phyloP scores from a whole-genome alignment of 2,329 filamentous ascomycete genomes.

The Alternaria hordeiaustralica region DNA sequence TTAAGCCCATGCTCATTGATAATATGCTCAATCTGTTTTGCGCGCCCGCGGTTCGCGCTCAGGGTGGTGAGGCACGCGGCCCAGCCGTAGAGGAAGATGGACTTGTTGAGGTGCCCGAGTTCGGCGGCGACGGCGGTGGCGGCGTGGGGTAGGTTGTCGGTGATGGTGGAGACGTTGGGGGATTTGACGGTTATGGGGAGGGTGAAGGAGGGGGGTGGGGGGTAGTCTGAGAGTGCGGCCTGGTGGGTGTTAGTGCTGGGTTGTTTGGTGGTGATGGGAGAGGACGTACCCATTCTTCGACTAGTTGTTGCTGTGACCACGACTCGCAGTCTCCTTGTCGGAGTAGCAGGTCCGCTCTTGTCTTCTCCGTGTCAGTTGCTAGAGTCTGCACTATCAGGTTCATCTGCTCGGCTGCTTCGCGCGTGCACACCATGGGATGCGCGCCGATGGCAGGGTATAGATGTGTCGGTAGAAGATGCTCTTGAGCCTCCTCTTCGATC shows the following conservation, averaged over 20 bases:
- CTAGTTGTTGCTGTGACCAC: slow-evolving; percentile 19
- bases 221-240: slow-evolving; percentile 57
- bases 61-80: slow-evolving; percentile 67
- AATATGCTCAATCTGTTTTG: slow-evolving; percentile 67
- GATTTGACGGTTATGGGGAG: slow-evolving; percentile 66
- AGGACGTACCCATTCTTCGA: slow-evolving; percentile 28
- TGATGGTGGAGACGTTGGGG: slow-evolving; percentile 51
- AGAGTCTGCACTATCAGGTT: slow-evolving; percentile 50
- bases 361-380: slow-evolving; percentile 53
- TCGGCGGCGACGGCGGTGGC: slow-evolving; percentile 54
- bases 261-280: not conserved
- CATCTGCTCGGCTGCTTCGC: slow-evolving; percentile 70
- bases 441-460: slow-evolving; percentile 67
- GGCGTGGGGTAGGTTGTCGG: slow-evolving; percentile 52
- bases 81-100: slow-evolving; percentile 78
- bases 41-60: slow-evolving; percentile 72
- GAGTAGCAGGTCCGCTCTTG: slow-evolving; percentile 65
- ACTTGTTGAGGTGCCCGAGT: slow-evolving; percentile 68
- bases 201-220: slow-evolving; percentile 60
- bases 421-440: slow-evolving; percentile 69
- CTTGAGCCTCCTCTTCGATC: slow-evolving; percentile 67
- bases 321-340: slow-evolving; percentile 47
- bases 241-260: slow-evolving; percentile 9
- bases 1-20: slow-evolving; percentile 60
- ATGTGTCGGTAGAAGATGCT: slow-evolving; percentile 65